Percentiles rank a stretch among this genome's conserved stretches.
Evolutionary conservation across 2,329 filamentous ascomycete genomes (phyloP).

Genomic region (Nemania sp.): DNA sequence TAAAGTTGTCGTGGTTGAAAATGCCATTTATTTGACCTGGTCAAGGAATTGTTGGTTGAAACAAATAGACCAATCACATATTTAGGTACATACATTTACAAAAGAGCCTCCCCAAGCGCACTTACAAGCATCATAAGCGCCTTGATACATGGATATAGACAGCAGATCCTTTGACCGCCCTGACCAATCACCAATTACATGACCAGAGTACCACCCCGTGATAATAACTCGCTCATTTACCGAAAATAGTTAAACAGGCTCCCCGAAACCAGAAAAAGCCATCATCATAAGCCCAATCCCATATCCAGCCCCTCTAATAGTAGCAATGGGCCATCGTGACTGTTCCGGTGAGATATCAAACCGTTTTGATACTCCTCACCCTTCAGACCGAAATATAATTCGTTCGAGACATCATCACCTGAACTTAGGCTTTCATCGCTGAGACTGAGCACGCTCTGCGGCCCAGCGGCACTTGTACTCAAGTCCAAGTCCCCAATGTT

Average conservation of each 20-base stretch:
- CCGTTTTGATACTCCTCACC: constrained; percentile 44
- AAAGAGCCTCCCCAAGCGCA: neutral
- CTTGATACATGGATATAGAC: neutral
- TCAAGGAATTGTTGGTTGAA: no score
- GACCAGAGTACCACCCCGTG: no score
- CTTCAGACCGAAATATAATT: constrained; percentile 49
- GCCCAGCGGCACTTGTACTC: constrained; percentile 45
- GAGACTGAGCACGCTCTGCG: constrained; percentile 58
- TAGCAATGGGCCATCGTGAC: constrained; percentile 33
- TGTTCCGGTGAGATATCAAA: constrained; percentile 23
- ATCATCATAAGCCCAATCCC: constrained; percentile 30
- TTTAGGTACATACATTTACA: constrained; percentile 2
- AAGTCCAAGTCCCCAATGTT: constrained; percentile 50
- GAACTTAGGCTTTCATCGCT: constrained; percentile 63
- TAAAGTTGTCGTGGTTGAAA: no score
- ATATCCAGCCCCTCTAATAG: constrained; percentile 33
- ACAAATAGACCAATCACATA: constrained; percentile 1
- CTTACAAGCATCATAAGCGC: neutral
- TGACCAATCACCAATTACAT: constrained; percentile 1
- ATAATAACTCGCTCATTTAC: constrained; percentile 5
- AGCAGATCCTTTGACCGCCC: neutral
- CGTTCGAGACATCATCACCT: constrained; percentile 54
- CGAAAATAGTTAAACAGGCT: neutral
- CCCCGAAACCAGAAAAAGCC: neutral
- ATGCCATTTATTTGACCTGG: no score